A percentile compares a stretch with the other conserved stretches of the same genome.
phyloP scores from a whole-genome alignment of 2,329 filamentous ascomycete genomes.

The Aspergillus hortae region DNA sequence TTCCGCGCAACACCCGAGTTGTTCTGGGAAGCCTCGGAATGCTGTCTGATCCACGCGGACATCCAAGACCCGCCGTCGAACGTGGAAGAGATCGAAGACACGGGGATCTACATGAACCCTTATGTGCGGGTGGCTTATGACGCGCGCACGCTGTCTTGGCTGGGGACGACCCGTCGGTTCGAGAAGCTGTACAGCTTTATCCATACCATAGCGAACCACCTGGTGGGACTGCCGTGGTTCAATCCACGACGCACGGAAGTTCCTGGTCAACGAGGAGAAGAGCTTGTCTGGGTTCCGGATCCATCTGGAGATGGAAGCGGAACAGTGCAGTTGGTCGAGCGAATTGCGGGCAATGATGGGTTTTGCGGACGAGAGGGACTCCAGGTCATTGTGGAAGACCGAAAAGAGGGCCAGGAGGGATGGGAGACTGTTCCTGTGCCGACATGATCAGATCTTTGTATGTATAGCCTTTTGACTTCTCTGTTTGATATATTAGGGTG shows the following conservation, averaged over 20 bases:
- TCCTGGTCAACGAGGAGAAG: conserved; percentile 48
- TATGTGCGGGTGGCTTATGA: conserved; percentile 70
- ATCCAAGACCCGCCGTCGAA: conserved; percentile 36
- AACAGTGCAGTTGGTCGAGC: conserved; percentile 36
- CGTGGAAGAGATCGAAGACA: conserved; percentile 39
- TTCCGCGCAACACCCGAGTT: conserved; percentile 59
- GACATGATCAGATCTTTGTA: conserved; percentile 8
- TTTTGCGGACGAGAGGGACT: conserved; percentile 44
- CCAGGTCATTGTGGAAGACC: conserved; percentile 43
- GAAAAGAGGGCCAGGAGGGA: conserved; percentile 41
- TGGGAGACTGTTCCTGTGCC: conserved; percentile 44
- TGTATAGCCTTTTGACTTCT: conserved; percentile 1
- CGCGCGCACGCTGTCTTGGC: conserved; percentile 53
- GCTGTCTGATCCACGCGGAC: conserved; percentile 56
- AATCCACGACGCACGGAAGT: conserved; percentile 61
- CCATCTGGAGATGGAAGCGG: conserved; percentile 26
- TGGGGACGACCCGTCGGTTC: conserved; percentile 59
- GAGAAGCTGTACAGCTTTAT: conserved; percentile 61
- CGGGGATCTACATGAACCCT: conserved; percentile 70
- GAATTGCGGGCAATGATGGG: conserved; percentile 41
- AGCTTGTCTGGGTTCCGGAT: conserved; percentile 42
- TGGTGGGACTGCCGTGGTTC: conserved; percentile 55
- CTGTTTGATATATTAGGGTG: not conserved
- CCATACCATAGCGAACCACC: conserved; percentile 56
- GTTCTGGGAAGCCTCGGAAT: conserved; percentile 64